Evolutionary conservation across 768 basidiomycete species (phyloP).

Genomic region (Suillus paluster): DNA sequence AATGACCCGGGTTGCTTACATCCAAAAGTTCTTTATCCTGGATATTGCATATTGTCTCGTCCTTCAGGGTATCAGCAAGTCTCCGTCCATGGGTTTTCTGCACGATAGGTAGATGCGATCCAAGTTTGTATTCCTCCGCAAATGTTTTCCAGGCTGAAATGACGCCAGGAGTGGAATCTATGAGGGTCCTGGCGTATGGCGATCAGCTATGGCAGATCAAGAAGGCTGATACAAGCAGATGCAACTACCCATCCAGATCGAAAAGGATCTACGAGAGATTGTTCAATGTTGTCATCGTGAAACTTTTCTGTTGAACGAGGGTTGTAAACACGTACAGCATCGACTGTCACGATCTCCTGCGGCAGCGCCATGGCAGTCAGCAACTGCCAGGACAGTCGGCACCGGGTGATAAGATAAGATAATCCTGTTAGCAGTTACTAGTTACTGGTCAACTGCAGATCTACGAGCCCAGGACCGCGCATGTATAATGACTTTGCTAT

Average conservation of each 20-base stretch:
- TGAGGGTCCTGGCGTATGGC: conserved; percentile 55
- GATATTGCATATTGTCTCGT: conserved; percentile 58
- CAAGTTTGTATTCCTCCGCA: conserved; percentile 57
- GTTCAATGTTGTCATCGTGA: conserved; percentile 1
- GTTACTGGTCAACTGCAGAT: no score
- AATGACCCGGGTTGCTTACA: conserved; percentile 46
- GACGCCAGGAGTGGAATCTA: conserved; percentile 88
- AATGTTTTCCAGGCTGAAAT: conserved; percentile 77
- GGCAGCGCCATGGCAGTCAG: conserved; percentile 7
- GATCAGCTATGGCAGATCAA: conserved; percentile 6
- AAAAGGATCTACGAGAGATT: conserved; percentile 57
- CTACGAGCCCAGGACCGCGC: no score
- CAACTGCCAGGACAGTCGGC: background rate
- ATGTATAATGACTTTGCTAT: no score
- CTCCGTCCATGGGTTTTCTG: conserved; percentile 78
- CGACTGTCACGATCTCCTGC: conserved; percentile 43
- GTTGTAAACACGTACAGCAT: conserved; percentile 48
- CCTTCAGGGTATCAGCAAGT: conserved; percentile 73
- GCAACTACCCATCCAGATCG: conserved; percentile 66
- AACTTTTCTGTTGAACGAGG: background rate
- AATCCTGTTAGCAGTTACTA: background rate
- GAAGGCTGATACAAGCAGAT: background rate
- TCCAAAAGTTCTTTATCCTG: conserved; percentile 57
- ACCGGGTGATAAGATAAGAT: conserved; percentile 2
- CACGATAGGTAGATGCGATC: conserved; percentile 53